Evolutionary conservation across 176 grass and related monocot genomes (phyloP).

Genomic region (Aegilops speltoides): DNA sequence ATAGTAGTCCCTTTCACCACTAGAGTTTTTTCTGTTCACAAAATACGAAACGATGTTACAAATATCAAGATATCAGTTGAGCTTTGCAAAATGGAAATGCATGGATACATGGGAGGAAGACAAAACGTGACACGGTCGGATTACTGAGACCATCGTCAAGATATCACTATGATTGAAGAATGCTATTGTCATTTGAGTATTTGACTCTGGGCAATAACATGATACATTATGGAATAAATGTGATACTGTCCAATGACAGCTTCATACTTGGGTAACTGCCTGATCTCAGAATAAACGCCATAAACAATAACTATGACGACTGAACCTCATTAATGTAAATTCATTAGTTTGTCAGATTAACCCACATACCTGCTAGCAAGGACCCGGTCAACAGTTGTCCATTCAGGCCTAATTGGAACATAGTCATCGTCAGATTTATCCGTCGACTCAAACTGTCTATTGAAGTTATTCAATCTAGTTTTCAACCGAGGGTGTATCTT

Average conservation of each 20-base stretch:
- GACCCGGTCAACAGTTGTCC: conserved; percentile 93
- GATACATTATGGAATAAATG: conserved; percentile 18
- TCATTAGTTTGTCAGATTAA: conserved; percentile 17
- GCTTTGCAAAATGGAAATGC: conserved; percentile 13
- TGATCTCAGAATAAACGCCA: neutral
- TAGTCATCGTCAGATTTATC: conserved; percentile 90
- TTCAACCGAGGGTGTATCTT: conserved; percentile 81
- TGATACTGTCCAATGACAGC: neutral
- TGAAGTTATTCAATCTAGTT: conserved; percentile 87
- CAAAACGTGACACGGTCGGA: conserved; percentile 7
- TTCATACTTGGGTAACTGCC: conserved; percentile 15
- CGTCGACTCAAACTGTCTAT: conserved; percentile 56
- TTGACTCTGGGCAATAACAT: neutral
- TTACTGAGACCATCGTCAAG: conserved; percentile 8
- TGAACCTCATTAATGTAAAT: neutral
- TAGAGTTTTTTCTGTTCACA: conserved; percentile 56
- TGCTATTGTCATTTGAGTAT: neutral
- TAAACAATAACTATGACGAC: conserved; percentile 20
- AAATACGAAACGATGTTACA: conserved; percentile 7
- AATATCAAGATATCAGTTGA: conserved; percentile 17
- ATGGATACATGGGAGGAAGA: conserved; percentile 24
- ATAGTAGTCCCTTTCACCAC: conserved; percentile 59
- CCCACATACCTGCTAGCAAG: conserved; percentile 69
- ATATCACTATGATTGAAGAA: conserved; percentile 22
- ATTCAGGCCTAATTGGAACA: conserved; percentile 83